phyloP scores from a whole-genome alignment of 768 basidiomycete genomes.

The Grammothele lineata region DNA sequence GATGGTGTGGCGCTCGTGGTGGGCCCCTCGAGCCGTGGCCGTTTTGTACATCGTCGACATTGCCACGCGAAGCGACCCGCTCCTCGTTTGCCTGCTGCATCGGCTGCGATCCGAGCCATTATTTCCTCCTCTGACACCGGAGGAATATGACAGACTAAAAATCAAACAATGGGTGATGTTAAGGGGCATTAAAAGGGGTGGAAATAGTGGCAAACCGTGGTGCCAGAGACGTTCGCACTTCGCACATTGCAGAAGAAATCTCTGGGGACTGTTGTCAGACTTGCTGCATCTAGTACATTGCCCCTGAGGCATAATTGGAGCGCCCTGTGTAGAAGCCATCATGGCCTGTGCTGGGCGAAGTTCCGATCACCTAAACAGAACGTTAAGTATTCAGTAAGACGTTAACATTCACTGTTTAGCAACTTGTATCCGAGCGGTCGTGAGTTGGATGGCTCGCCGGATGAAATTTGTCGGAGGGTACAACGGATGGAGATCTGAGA shows the following conservation, averaged over 20 bases:
- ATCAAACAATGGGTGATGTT: background rate
- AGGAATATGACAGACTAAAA: conserved; percentile 16
- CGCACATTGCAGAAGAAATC: conserved; percentile 13
- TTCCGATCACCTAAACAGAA: background rate
- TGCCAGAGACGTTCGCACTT: conserved; percentile 18
- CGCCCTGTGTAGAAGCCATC: background rate
- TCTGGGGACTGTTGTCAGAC: conserved; percentile 6
- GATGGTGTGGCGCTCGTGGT: too few species aligned
- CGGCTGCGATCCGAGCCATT: conserved; percentile 7
- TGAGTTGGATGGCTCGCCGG: background rate
- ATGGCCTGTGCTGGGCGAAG: background rate
- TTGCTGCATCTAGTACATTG: conserved; percentile 12
- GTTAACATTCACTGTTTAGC: background rate
- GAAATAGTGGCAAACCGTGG: conserved; percentile 5
- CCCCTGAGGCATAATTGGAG: background rate
- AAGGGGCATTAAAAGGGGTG: background rate
- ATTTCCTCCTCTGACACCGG: conserved; percentile 12
- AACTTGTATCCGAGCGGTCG: background rate
- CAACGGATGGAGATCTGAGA: too few species aligned
- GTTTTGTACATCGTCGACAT: conserved; percentile 12
- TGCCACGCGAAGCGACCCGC: conserved; percentile 11
- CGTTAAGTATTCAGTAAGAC: background rate
- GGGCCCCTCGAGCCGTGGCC: background rate
- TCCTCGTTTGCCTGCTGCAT: conserved; percentile 1
- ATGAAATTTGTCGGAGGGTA: background rate